Percentiles rank a stretch among this genome's conserved stretches.
These are phyloP conservation scores for Neurospora tetraspora DNA, from an alignment of 495 filamentous ascomycete genomes.

Conservation along the genomic window DNA sequence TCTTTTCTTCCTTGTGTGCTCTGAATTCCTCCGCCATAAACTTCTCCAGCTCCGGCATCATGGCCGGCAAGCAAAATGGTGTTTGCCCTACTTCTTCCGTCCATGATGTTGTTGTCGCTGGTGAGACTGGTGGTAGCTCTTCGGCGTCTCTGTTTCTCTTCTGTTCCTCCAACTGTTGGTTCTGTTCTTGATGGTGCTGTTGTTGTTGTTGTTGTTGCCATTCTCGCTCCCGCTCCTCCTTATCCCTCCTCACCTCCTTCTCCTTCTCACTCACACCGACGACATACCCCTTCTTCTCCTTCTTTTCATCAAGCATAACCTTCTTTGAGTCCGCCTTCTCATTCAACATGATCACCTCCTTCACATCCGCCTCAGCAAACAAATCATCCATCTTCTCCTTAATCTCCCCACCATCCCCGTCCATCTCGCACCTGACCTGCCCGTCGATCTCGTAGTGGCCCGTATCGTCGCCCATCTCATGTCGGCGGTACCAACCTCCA, in stretches of 20 bases:
- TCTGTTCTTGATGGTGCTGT: background rate
- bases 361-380: background rate
- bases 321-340: background rate
- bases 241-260: background rate
- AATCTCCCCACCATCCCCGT: background rate
- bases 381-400: background rate
- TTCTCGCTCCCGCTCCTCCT: background rate
- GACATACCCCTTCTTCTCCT: background rate
- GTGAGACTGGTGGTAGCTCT: background rate
- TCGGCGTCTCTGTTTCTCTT: background rate
- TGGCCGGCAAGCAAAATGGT: background rate
- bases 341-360: background rate
- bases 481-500: conserved; percentile 7
- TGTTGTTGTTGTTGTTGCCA: background rate
- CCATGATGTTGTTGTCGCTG: background rate
- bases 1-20: background rate
- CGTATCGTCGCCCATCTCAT: conserved; percentile 14
- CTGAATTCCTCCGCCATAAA: background rate
- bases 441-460: conserved; percentile 18
- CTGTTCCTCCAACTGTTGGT: background rate
- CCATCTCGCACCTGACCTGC: conserved; percentile 8
- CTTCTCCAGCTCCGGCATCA: background rate
- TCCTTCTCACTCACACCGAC: background rate
- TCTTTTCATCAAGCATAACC: background rate
- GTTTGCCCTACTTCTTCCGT: background rate